Base-by-base conservation (phyloP, 805 yeast genomes). In the Wickerhamiella occidentalis region DNA sequence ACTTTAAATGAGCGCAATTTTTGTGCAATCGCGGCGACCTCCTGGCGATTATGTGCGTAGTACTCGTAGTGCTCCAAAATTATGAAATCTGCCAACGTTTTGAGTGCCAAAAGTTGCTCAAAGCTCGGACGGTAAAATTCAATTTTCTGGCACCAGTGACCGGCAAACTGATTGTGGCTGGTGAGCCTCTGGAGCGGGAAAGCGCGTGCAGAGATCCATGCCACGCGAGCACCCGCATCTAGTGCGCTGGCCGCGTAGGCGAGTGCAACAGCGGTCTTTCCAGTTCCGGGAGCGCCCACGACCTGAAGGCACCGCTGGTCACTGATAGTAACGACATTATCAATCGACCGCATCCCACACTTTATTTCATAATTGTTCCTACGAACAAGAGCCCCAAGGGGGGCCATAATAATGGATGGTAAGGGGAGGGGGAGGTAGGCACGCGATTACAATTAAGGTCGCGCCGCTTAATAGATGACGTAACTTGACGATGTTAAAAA, bases 271-370 rank as follows among this genome's bases (percentile, higher is more conserved):
- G 57, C 45, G 2, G 62, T 58, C 45, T 58, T 61, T 3, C 65
- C 66, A 2, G 53, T 35, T 5, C 63, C 66, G 0, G 65, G 64
- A 3, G 59, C 57, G 2, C 65, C 65, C 1, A 56, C 45, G 3
- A 62, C n/a, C 42, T 63, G 64, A 3, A 55, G 47, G 17, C 25
- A 3, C 13, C 40, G 47, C 21, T 21, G 33, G 23, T 35, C 30
- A 6, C 28, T 23, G 25, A 45, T 21, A 25, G n/a, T 15, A 12
- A 45, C 26, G 7, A 22, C 8, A n/a, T 35, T 15, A 19, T 45
- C 47, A 4, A 45, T 19, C 7, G 22, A 18, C 3, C 7, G 21
- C 6, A 40, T 23, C 3, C 30, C 30, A n/a, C 33, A 19, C 8
- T 11, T 15, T 18, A 45, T 22, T 35, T 23, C 25, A 7, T 21